Evolutionary conservation across 345 rosid species (phyloP), one percentile per base, ranked within the genome.

Genomic region (Kernera saxatilis): DNA sequence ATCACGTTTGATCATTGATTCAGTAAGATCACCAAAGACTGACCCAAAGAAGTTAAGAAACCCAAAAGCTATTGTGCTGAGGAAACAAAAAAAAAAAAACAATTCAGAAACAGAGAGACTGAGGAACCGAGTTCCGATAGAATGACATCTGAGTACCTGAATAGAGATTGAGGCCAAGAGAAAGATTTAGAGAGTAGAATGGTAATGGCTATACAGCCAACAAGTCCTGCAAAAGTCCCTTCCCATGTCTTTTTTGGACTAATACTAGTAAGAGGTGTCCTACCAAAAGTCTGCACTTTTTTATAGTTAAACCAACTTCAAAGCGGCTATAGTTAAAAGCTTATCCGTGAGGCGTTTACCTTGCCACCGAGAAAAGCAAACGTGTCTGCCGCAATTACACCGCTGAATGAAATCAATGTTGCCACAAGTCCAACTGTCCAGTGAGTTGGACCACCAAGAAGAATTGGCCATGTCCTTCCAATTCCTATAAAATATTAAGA

Each of bases 221-320:
- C 90, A 75, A 93, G 77, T 41, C 97, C 98, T 14, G 77, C 75
- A 52, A 86, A 63, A 64, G 96, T 82, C 69, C 98, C 98, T 79
- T 90, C 98, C 98, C 98, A 90, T 52, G 98, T 90, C 84, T 90
- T 90, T 78, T 90, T 90, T 2, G 97, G 98, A 75, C 98, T 90
- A 63, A 90, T 80, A 74, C 72, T 86, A 46, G 88, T 88, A 64
- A 93, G 91, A 11, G 84, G 89, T 4, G 96, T 90, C 82, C 81
- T 84, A 30, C 98, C 97, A 82, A 88, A 86, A 72, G 87, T 84
- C 98, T 93, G 89, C 80, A 78, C 26, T 19, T 30, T 33, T 49
- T 32, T 44, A 0, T 19, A 23, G 48, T 64, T 64, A 23, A 23
- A 14, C 21, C 53, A 73, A 17, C 6, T 57, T 56, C 33, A 58